phyloP scores from a whole-genome alignment of 2,329 filamentous ascomycete genomes.

The Ophiostoma quercus region DNA sequence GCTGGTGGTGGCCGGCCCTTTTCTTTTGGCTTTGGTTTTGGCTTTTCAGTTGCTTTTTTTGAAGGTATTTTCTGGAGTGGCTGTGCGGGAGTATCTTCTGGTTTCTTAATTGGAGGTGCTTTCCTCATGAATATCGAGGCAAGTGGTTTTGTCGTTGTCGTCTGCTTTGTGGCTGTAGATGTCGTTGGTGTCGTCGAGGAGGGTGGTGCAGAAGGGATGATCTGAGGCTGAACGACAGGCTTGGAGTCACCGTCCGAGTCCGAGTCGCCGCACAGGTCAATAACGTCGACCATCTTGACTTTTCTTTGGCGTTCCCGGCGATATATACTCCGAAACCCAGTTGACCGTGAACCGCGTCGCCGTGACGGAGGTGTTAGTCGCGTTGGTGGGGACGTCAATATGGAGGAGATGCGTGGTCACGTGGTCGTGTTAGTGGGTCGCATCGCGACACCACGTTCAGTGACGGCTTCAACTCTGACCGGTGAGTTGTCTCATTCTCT shows the following conservation, averaged over 20 bases:
- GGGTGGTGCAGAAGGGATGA: background rate
- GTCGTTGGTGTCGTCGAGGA: background rate
- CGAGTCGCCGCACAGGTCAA: conserved; percentile 22
- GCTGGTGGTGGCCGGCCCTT: background rate
- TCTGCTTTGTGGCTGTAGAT: background rate
- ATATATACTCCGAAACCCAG: background rate
- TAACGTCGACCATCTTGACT: conserved; percentile 10
- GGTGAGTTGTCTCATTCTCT: too few species aligned
- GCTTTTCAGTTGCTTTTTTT: background rate
- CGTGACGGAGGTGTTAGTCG: conserved; percentile 5
- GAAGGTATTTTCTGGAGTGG: background rate
- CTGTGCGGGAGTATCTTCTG: background rate
- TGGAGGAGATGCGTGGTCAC: background rate
- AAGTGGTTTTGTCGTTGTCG: background rate
- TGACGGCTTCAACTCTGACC: background rate
- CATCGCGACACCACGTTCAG: background rate
- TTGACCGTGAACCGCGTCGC: conserved; percentile 2
- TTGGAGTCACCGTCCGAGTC: background rate
- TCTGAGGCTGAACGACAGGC: too few species aligned
- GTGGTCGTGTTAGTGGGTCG: background rate
- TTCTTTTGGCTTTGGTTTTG: background rate
- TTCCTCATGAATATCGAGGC: conserved; percentile 6
- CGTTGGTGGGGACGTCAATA: background rate
- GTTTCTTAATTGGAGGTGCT: background rate
- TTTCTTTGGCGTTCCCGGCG: background rate